Evolutionary conservation across 768 basidiomycete genomes (phyloP).

Genomic region (Daedalea quercina): DNA sequence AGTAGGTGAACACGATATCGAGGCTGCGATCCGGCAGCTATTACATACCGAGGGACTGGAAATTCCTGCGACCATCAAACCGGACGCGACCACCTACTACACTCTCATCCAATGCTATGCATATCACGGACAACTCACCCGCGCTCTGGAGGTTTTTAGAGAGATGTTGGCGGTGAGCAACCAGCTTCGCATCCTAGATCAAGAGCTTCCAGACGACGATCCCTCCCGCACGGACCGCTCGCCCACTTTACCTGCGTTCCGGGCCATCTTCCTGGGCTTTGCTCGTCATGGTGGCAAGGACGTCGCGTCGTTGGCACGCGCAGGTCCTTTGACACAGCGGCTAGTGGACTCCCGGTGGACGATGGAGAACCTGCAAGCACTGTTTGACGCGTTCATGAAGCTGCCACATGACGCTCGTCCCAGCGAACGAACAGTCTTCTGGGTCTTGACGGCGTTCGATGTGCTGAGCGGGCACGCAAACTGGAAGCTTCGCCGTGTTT

Average conservation of each 20-base stretch:
- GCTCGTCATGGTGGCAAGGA: slow-evolving; percentile 40
- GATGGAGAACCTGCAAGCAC: slow-evolving; percentile 41
- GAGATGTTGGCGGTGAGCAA: slow-evolving; percentile 51
- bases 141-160: slow-evolving; percentile 49
- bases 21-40: slow-evolving; percentile 32
- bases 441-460: slow-evolving; percentile 62
- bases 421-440: slow-evolving; percentile 46
- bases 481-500: slow-evolving; percentile 46
- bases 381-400: slow-evolving; percentile 61
- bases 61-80: slow-evolving; percentile 35
- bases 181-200: not conserved
- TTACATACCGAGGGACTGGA: slow-evolving; percentile 37
- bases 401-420: slow-evolving; percentile 40
- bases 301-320: slow-evolving; percentile 6
- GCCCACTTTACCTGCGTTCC: slow-evolving; percentile 48
- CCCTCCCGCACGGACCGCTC: slow-evolving; percentile 20
- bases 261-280: slow-evolving; percentile 74
- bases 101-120: slow-evolving; percentile 63
- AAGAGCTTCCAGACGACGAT: not conserved
- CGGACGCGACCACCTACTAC: slow-evolving; percentile 64
- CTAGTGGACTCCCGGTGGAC: slow-evolving; percentile 39
- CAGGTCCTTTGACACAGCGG: not conserved
- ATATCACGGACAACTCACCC: slow-evolving; percentile 60
- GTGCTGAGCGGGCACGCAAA: slow-evolving; percentile 50
- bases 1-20: slow-evolving; percentile 21